phyloP scores from a whole-genome alignment of 2,329 filamentous ascomycete species.

The Sordariomycetes sp. region DNA sequence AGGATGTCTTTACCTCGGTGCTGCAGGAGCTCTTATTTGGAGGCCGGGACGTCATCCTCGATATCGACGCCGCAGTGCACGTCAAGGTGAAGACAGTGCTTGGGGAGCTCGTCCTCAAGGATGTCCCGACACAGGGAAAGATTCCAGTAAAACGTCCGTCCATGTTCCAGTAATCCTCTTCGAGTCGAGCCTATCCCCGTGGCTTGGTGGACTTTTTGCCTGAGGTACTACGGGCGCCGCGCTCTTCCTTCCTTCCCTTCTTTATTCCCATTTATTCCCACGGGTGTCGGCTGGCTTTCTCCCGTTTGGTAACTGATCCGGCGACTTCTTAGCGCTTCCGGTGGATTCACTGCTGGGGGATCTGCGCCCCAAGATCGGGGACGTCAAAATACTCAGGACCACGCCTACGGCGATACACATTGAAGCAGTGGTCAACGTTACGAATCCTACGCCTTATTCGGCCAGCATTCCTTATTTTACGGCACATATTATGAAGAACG shows the following conservation, averaged over 20 bases:
- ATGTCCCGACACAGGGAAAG: constrained; percentile 73
- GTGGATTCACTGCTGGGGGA: constrained; percentile 27
- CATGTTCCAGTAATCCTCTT: constrained; percentile 24
- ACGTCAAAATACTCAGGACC: constrained; percentile 61
- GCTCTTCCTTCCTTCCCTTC: constrained; percentile 1
- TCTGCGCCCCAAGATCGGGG: constrained; percentile 51
- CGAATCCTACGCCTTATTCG: constrained; percentile 81
- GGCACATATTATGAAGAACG: constrained; percentile 62
- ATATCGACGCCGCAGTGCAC: constrained; percentile 69
- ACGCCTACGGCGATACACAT: constrained; percentile 58
- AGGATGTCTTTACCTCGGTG: constrained; percentile 65
- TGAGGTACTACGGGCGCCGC: constrained; percentile 2
- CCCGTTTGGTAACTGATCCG: not conserved
- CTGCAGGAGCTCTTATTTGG: constrained; percentile 73
- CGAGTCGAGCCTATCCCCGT: not conserved
- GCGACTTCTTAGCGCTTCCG: constrained; percentile 40
- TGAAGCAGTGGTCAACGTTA: constrained; percentile 63
- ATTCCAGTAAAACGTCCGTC: constrained; percentile 91
- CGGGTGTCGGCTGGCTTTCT: not conserved
- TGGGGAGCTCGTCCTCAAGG: constrained; percentile 67
- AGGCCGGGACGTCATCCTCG: constrained; percentile 52
- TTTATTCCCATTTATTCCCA: constrained; percentile 1
- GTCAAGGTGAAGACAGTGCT: constrained; percentile 71
- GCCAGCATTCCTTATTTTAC: constrained; percentile 71
- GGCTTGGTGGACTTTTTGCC: not conserved